phyloP scores from a whole-genome alignment of 257 asterid genomes.

The Ilex asprella region DNA sequence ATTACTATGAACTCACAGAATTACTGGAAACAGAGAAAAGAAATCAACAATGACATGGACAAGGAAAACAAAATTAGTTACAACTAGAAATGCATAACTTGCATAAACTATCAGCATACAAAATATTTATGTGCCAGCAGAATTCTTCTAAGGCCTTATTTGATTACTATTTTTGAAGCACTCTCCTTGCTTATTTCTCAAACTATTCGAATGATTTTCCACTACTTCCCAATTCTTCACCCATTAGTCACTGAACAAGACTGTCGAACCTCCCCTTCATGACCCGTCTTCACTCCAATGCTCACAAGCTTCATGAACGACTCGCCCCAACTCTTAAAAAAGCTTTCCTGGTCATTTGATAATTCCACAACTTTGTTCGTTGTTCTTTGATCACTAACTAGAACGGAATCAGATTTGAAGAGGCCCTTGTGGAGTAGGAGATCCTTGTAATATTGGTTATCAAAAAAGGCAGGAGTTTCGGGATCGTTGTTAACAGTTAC shows the following conservation, averaged over 20 bases:
- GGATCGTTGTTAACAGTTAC: conserved; percentile 61
- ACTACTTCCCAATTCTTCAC: conserved; percentile 1
- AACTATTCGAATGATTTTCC: no score
- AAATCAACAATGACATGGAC: no score
- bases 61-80: no score
- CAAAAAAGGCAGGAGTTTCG: conserved; percentile 43
- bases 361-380: conserved; percentile 35
- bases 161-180: no score
- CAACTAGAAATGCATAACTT: no score
- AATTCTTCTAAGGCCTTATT: no score
- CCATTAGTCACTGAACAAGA: conserved; percentile 41
- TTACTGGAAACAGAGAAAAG: no score
- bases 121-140: no score
- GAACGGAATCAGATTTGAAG: conserved; percentile 66
- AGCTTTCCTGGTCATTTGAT: conserved; percentile 38
- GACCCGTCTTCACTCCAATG: conserved; percentile 42
- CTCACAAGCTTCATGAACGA: conserved; percentile 49
- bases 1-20: no score
- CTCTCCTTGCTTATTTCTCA: no score
- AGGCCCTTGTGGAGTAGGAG: conserved; percentile 49
- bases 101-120: no score
- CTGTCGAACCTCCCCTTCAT: conserved; percentile 51
- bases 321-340: conserved; percentile 46
- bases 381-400: conserved; percentile 40
- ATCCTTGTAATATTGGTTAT: conserved; percentile 51